Evolutionary conservation across 2,329 filamentous ascomycete genomes (phyloP).

Genomic region (Apiospora marii): DNA sequence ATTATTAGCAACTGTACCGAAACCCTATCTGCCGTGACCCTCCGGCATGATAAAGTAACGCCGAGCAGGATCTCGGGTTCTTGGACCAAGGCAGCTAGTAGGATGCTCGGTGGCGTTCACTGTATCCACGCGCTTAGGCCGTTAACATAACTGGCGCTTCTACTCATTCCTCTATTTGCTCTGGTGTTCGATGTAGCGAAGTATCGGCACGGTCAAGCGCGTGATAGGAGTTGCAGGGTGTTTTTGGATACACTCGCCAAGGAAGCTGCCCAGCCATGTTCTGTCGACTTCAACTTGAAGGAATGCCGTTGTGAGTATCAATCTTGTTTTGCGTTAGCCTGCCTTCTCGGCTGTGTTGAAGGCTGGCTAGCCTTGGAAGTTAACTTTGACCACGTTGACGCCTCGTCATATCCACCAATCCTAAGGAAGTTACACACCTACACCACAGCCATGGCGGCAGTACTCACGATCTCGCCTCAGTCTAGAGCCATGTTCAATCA

Average conservation of each 20-base stretch:
- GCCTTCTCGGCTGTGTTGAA: background rate
- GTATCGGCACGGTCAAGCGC: background rate
- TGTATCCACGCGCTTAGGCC: background rate
- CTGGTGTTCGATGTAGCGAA: background rate
- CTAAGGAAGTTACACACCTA: slow-evolving; percentile 9
- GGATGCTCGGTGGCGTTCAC: background rate
- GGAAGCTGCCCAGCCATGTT: background rate
- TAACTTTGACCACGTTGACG: slow-evolving; percentile 13
- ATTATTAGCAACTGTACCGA: background rate
- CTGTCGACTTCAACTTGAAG: background rate
- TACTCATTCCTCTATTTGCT: background rate
- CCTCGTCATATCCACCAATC: slow-evolving; percentile 17
- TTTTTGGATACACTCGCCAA: background rate
- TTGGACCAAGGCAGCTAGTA: background rate
- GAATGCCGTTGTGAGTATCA: background rate
- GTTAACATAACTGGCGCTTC: background rate
- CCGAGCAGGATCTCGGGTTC: background rate
- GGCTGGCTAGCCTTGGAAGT: background rate
- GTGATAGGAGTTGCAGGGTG: background rate
- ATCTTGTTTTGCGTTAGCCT: background rate
- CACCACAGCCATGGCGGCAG: background rate
- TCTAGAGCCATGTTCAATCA: background rate
- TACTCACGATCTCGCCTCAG: background rate
- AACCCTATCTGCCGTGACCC: background rate
- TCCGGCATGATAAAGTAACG: background rate